Evolutionary conservation across 2,329 filamentous ascomycete genomes (phyloP), one percentile per base, ranked within the genome.

Genomic region (Claviceps sorghi): DNA sequence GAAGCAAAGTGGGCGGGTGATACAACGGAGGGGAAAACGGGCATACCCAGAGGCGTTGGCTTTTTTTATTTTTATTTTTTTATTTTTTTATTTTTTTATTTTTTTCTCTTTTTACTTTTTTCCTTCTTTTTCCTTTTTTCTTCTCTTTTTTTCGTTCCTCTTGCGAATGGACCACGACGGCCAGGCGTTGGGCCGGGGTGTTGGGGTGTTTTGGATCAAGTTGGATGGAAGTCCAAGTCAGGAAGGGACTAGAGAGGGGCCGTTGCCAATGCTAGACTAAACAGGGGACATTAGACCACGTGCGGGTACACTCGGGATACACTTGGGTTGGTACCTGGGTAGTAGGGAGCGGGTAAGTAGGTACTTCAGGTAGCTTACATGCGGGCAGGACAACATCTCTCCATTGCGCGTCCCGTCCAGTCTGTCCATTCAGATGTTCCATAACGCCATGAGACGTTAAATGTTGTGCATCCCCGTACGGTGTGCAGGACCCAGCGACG

Each of bases 201-300:
- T n/a, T n/a, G n/a, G n/a, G n/a, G 38, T 19, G 17, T 53, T 53
- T 53, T 53, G 52, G 52, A 53, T 51, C 30, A 38, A 48, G 22
- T 48, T 48, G 52, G 52, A 51, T 51, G 38, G n/a, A n/a, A n/a
- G n/a, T n/a, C n/a, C n/a, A 19, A 21, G 8, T 44, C n/a, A 1
- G 43, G 48, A 17, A 22, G 9, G 9, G 19, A 42, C 11, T 2
- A 42, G 42, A 32, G 38, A 48, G 26, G n/a, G n/a, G n/a, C 10
- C 34, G 10, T 4, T 47, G 42, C 26, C 26, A 21, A 49, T 19
- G 22, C n/a, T 41, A 41, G n/a, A 41, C 17, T 41, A 49, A 41
- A 30, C 22, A 7, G 41, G 47, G 36, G 11, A 45, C 15, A 21
- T 19, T 48, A 41, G 47, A 49, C 47, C 26, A 30, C 36, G 34